Evolutionary conservation across 2,329 filamentous ascomycete species (phyloP), one percentile per base, ranked within the genome.

Genomic region (Amylocarpus encephaloides): DNA sequence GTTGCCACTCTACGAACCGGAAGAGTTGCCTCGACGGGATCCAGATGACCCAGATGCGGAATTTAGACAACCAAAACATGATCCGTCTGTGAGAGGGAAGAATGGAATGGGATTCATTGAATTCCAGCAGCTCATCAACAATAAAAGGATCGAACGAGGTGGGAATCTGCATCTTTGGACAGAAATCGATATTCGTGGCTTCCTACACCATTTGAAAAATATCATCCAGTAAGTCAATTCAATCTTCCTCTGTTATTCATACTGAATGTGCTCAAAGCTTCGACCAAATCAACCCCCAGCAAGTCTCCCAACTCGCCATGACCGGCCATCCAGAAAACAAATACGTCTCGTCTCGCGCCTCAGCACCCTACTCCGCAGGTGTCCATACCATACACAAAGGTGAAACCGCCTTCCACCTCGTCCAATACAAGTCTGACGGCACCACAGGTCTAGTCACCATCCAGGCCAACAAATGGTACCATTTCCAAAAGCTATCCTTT

Each of bases 301-400:
- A 40, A 16, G 44, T 62, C 12, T 55, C 57, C 10, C 52, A 51
- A 34, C 55, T 64, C 22, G 56, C 62, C 13, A 43, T 54, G 2
- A 53, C n/a, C 35, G 59, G 62, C 3, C 61, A 62, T 39, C 62
- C 62, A 16, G 62, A 64, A 34, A 62, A 61, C 32, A 61, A 58
- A 40, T 63, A 59, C 43, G 51, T 61, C 2, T 22, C 48, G 0
- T 54, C 52, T 6, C 38, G 39, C 40, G 41, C 49, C 1, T 39
- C 30, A 26, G 48, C 48, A n/a, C 2, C 9, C 6, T 26, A 2
- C 1, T 52, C 51, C 4, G 29, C 45, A 11, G 51, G 52, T 7
- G 48, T 59, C 2, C 39, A 19, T 2, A 5, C 11, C n/a, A n/a
- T n/a, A n/a, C n/a, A n/a, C n/a, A n/a, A n/a, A 5, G 38, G 44